These are phyloP conservation scores for Fusarium pininemorale DNA, from an alignment of 2,329 filamentous ascomycete species.

Conservation along the genomic window DNA sequence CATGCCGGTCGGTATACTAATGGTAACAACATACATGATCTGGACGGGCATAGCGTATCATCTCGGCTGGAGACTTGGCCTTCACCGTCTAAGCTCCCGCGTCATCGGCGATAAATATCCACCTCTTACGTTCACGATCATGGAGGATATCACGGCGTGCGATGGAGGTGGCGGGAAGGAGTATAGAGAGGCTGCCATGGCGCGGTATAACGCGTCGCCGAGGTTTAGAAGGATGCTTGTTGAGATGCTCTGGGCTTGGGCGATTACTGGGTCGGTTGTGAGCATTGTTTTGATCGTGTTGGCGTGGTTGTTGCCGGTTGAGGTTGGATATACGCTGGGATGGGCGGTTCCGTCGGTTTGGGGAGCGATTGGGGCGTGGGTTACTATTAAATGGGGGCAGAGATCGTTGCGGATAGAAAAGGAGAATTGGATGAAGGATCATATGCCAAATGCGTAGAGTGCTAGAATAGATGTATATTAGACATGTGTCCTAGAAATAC, in stretches of 20 bases:
- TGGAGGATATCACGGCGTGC: slow-evolving; percentile 28
- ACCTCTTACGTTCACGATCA: slow-evolving; percentile 17
- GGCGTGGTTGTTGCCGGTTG: slow-evolving; percentile 12
- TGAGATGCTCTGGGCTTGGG: slow-evolving; percentile 25
- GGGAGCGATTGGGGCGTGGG: slow-evolving; percentile 17
- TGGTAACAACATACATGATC: slow-evolving; percentile 28
- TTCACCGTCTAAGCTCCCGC: slow-evolving; percentile 20
- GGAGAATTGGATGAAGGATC: slow-evolving; percentile 15
- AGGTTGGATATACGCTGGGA: slow-evolving; percentile 14
- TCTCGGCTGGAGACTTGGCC: slow-evolving; percentile 8
- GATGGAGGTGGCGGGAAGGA: slow-evolving; percentile 18
- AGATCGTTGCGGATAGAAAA: slow-evolving; percentile 25
- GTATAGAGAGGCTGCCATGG: slow-evolving; percentile 21
- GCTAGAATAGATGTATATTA: not conserved
- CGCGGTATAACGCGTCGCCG: slow-evolving; percentile 19
- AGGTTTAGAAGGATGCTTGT: slow-evolving; percentile 20
- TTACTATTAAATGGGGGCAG: slow-evolving; percentile 29
- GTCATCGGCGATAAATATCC: slow-evolving; percentile 12
- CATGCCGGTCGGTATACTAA: slow-evolving; percentile 28
- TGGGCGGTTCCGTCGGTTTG: slow-evolving; percentile 23
- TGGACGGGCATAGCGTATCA: slow-evolving; percentile 22
- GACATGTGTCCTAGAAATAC: not conserved
- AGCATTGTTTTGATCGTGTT: slow-evolving; percentile 1
- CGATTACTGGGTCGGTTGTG: slow-evolving; percentile 1
- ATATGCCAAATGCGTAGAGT: not conserved